Conservation (phyloP, 495 filamentous ascomycete genomes). For the Xylaria acuta region DNA sequence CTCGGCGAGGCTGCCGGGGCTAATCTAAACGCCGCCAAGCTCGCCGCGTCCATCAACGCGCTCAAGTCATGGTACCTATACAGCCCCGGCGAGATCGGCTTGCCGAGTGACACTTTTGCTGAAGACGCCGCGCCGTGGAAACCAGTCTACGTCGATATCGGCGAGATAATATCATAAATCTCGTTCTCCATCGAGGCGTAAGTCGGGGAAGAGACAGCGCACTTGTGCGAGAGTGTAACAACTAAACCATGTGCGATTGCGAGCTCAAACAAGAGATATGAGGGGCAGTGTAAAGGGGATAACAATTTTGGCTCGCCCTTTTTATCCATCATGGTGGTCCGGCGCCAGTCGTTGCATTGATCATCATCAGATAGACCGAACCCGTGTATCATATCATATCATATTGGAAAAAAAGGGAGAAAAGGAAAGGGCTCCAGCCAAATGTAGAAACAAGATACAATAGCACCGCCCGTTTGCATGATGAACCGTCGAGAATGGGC, state of each 20-base stretch:
- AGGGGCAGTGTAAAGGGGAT: not conserved
- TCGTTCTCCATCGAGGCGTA: conserved; percentile 31
- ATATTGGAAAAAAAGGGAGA: not conserved
- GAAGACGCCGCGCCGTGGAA: conserved; percentile 70
- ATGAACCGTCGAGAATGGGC: not conserved
- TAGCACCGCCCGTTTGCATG: not conserved
- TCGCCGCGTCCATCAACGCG: conserved; percentile 78
- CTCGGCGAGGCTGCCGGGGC: conserved; percentile 83
- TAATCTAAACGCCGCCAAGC: conserved; percentile 76
- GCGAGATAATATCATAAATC: conserved; percentile 78
- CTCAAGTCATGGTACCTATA: conserved; percentile 97
- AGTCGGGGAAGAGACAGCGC: not conserved
- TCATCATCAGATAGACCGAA: conserved; percentile 12
- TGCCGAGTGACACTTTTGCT: conserved; percentile 81
- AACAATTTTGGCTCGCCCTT: not conserved
- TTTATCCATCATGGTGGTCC: conserved; percentile 8
- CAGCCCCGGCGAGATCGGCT: conserved; percentile 69
- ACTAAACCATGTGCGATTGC: conserved; percentile 17
- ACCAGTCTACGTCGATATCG: conserved; percentile 85
- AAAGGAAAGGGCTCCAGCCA: not conserved
- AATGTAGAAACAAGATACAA: conserved; percentile 28
- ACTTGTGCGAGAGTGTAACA: conserved; percentile 21
- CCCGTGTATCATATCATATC: conserved; percentile 29
- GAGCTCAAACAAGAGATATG: not conserved
- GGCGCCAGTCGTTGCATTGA: conserved; percentile 6